Base-by-base conservation (phyloP, 257 asterid species). In the Solanum microdontum region DNA sequence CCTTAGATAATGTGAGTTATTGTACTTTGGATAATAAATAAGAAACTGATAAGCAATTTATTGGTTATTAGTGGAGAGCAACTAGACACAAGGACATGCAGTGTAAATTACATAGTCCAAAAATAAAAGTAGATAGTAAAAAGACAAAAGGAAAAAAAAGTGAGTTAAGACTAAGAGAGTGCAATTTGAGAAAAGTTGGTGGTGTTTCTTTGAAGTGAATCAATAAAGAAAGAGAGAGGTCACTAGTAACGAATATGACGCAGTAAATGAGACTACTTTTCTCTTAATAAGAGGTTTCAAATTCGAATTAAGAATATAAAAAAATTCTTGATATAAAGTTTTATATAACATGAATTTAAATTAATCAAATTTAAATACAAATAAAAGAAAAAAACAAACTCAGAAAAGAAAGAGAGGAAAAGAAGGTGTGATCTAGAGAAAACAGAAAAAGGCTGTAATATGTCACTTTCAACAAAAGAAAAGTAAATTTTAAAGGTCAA, bases 181-280 rank as follows among this genome's bases (percentile, higher is more conserved):
- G 92, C 92, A 90, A 87, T 86, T 90, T 82, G 90, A 82, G 85
- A 87, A 84, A 82, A 83, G 84, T 17, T 86, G 83, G 60, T 91
- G 90, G 90, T 91, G 93, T 91, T 92, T 91, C 97, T 92, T 93
- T 93, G 89, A 88, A 90, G 95, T 87, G 94, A 92, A 91, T 94
- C 94, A 91, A 91, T 89, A 89, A 89, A 93, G 90, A 88, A 39
- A 6, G 77, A 70, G 23, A 68, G 75, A 69, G 75, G 24, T 8
- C 1, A 1, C 0, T 5, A 4, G 1, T 10, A 11, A 19, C 11
- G 4, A 11, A 64, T 23, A 11, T 10, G 3, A 12, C 0, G 32
- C 0, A 10, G 1, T n/a, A 9, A 3, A 60, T 60, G 0, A 60
- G 1, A 60, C 0, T 60, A 4, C 8, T 58, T 3, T 21, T 58